Base-by-base conservation (phyloP, 2,329 filamentous ascomycete species). In the Pyrenochaeta sp. region DNA sequence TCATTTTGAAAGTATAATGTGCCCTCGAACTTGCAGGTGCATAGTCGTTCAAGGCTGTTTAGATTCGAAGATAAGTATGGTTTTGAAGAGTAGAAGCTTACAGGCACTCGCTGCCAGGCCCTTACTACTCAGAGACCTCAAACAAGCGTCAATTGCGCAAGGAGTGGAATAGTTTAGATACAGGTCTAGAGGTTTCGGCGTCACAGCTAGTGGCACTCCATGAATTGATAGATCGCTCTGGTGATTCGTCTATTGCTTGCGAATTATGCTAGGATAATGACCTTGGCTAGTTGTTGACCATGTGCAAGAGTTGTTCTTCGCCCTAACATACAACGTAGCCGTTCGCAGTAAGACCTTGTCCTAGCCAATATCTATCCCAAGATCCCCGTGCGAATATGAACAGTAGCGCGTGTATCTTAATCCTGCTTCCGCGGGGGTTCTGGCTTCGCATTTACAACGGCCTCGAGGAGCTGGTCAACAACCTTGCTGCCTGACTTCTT, bases 381-480 rank as follows among this genome's bases (percentile, higher is more conserved):
- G 21, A 23, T 7, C 20, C 7, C 37, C 36, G 18, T 35, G 15
- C 45, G 15, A 23, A 9, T 33, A 47, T 3, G 18, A 9, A 11
- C 32, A 15, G 21, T 9, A 23, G 10, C 3, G 27, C 4, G 23
- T 9, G 27, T 29, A 23, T 39, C 36, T 39, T 58, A 60, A 4
- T 56, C 51, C 51, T 60, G 55, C 42, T 54, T 58, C 51, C 82
- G 79, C 29, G 85, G 85, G 31, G 85, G 83, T 60, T 90, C 84
- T 12, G 93, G 90, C 77, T 92, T 88, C 60, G 94, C 89, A 60
- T 94, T 88, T 64, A 91, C 89, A 32, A 97, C 91, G n/a, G 91
- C 91, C 61, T 86, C 84, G 64, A 98, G 84, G 63, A 99, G 81
- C 72, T 96, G 89, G 64, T 91, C 86, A 46, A 97, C 83, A 15